Evolutionary conservation across 1,139 yeast genomes (phyloP).

Genomic region (Hemisphaericaspora xylanilytica): DNA sequence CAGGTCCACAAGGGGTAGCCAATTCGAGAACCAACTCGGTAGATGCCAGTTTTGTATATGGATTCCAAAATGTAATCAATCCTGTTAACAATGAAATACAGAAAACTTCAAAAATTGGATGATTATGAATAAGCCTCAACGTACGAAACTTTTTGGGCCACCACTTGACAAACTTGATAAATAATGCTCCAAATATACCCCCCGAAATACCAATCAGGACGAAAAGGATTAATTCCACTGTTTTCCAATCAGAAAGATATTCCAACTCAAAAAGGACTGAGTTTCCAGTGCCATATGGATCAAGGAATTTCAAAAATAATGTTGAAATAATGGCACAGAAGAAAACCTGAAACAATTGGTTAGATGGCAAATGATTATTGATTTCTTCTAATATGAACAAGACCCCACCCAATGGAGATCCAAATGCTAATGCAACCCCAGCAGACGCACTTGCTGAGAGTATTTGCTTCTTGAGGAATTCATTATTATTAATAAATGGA

Average conservation of each 20-base stretch:
- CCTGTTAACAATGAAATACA: conserved; percentile 50
- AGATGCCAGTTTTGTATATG: conserved; percentile 53
- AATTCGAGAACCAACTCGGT: conserved; percentile 52
- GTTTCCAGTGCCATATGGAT: conserved; percentile 65
- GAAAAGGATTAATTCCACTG: conserved; percentile 48
- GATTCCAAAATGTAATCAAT: conserved; percentile 49
- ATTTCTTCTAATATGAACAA: conserved; percentile 65
- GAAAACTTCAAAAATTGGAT: conserved; percentile 50
- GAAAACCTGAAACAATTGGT: conserved; percentile 57
- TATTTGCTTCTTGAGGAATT: conserved; percentile 55
- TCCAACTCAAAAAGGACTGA: conserved; percentile 57
- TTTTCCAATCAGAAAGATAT: conserved; percentile 56
- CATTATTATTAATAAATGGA: conserved; percentile 49
- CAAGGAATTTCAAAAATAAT: conserved; percentile 51
- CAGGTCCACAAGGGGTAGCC: conserved; percentile 48
- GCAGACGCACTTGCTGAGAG: conserved; percentile 65
- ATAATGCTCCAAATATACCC: conserved; percentile 56
- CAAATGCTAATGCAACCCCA: conserved; percentile 71
- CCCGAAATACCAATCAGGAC: conserved; percentile 54
- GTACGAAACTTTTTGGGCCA: conserved; percentile 49
- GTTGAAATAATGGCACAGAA: conserved; percentile 62
- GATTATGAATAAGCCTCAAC: conserved; percentile 29
- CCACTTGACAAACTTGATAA: conserved; percentile 50
- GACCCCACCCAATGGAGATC: conserved; percentile 70
- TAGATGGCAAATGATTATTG: conserved; percentile 56